These are phyloP conservation scores for Penicillium griseofulvum DNA, from an alignment of 2,329 filamentous ascomycete species.

Conservation along the genomic window DNA sequence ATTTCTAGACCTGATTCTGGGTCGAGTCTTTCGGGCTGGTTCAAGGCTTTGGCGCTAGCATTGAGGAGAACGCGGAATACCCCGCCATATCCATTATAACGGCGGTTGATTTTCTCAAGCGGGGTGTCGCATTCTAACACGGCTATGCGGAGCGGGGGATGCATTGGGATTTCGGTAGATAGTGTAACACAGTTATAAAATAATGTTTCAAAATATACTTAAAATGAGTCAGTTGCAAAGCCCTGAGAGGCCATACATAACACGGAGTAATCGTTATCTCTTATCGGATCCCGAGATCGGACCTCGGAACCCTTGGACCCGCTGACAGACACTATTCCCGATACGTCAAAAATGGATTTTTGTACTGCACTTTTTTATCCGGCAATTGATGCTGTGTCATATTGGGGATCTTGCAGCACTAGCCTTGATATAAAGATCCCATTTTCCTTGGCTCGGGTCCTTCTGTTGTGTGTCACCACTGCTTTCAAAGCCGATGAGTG, in stretches of 20 bases:
- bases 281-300: background rate
- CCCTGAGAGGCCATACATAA: background rate
- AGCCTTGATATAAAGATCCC: background rate
- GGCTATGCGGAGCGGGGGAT: slow-evolving; percentile 67
- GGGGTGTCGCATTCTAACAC: slow-evolving; percentile 87
- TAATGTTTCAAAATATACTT: no score
- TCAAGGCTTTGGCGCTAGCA: slow-evolving; percentile 51
- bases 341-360: background rate
- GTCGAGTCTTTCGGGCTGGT: slow-evolving; percentile 30
- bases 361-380: background rate
- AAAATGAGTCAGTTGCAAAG: no score
- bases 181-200: background rate
- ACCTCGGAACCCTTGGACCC: background rate
- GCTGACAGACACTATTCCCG: background rate
- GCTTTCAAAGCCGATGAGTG: background rate
- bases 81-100: slow-evolving; percentile 70
- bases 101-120: slow-evolving; percentile 59
- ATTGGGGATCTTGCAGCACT: background rate
- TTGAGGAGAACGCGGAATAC: slow-evolving; percentile 64
- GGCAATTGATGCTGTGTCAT: background rate
- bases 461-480: background rate
- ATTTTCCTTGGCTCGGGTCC: background rate
- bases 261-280: background rate
- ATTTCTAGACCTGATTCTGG: slow-evolving; percentile 53
- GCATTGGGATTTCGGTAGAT: slow-evolving; percentile 24